phyloP scores from a whole-genome alignment of 192 early-diverging fungal species.

The Anaeromyces robustus region DNA sequence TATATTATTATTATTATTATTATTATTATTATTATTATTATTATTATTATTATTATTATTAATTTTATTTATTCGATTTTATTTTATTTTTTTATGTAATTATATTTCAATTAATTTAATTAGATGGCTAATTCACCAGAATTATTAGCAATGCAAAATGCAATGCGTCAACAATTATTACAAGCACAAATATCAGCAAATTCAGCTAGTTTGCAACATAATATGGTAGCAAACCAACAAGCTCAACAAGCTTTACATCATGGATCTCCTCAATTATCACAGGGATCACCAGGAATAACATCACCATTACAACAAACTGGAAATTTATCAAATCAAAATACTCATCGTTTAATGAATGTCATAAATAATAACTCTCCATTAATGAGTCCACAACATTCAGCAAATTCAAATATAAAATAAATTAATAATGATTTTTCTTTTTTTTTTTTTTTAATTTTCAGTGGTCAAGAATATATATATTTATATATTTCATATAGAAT shows the following conservation, averaged over 20 bases:
- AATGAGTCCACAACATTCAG: not conserved
- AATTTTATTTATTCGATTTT: too few species aligned
- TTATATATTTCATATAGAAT: too few species aligned
- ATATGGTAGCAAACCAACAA: not conserved
- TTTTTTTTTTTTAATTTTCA: too few species aligned
- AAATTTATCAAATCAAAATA: not conserved
- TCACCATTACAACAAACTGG: not conserved
- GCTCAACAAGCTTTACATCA: not conserved
- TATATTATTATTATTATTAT: too few species aligned
- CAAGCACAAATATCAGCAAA: not conserved
- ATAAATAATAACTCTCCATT: not conserved
- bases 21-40: too few species aligned
- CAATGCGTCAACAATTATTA: not conserved
- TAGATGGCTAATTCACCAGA: too few species aligned
- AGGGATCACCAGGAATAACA: not conserved
- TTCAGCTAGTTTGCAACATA: not conserved
- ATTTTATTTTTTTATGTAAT: too few species aligned
- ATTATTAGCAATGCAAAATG: not conserved
- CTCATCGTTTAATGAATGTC: not conserved
- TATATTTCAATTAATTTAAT: too few species aligned
- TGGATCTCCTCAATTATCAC: not conserved
- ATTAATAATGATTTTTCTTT: not conserved
- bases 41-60: too few species aligned
- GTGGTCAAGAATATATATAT: too few species aligned
- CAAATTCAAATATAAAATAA: not conserved